Evolutionary conservation across 2,329 filamentous ascomycete species (phyloP).

Genomic region (Fusarium avenaceum): DNA sequence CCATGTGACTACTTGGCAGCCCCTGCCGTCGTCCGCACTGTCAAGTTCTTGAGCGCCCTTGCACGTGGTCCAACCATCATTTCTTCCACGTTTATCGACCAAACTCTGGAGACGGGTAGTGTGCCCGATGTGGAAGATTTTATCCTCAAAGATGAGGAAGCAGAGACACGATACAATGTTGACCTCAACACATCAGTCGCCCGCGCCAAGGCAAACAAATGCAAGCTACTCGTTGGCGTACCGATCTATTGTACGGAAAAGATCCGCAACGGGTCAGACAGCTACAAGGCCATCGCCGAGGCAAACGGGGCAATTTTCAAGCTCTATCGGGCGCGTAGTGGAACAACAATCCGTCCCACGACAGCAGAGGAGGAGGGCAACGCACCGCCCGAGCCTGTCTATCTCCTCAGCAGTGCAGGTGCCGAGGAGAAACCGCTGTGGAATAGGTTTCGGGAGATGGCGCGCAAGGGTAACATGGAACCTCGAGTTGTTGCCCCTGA

Average conservation of each 20-base stretch:
- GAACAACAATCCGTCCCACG: slow-evolving; percentile 74
- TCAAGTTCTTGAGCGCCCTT: slow-evolving; percentile 92
- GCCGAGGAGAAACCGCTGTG: slow-evolving; percentile 80
- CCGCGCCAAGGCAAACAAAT: slow-evolving; percentile 81
- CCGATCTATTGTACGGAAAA: slow-evolving; percentile 87
- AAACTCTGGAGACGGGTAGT: slow-evolving; percentile 77
- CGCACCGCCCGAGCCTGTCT: slow-evolving; percentile 77
- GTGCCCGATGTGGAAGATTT: slow-evolving; percentile 75
- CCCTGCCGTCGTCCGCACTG: slow-evolving; percentile 86
- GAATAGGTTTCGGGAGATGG: slow-evolving; percentile 84
- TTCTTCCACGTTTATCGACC: slow-evolving; percentile 82
- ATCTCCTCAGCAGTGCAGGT: slow-evolving; percentile 80
- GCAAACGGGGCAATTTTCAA: slow-evolving; percentile 89
- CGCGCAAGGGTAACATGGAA: slow-evolving; percentile 80
- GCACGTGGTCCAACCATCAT: slow-evolving; percentile 85
- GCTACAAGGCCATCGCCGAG: slow-evolving; percentile 86
- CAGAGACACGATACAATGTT: slow-evolving; percentile 79
- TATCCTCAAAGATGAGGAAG: slow-evolving; percentile 76
- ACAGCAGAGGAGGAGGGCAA: slow-evolving; percentile 74
- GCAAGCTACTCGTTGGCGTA: slow-evolving; percentile 79
- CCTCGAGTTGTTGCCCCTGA: slow-evolving; percentile 86
- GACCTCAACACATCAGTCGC: slow-evolving; percentile 75
- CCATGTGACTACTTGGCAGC: slow-evolving; percentile 89
- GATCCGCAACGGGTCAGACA: slow-evolving; percentile 84
- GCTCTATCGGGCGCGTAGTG: slow-evolving; percentile 80